Base-by-base conservation (phyloP, 768 basidiomycete species). In the Russula brevipes region DNA sequence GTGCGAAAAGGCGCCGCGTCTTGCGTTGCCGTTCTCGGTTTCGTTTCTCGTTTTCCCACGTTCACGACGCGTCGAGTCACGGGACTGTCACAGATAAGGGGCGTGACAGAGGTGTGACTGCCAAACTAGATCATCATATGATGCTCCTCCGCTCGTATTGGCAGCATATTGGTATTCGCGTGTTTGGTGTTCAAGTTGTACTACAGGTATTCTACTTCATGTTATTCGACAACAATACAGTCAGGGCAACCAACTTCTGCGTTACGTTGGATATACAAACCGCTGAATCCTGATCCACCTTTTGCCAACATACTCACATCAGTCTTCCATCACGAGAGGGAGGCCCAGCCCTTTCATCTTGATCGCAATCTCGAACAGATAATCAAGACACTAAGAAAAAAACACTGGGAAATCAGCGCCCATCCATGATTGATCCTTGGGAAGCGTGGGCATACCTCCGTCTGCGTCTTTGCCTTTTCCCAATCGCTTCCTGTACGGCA, bases 381-480 rank as follows among this genome's bases (percentile, higher is more conserved):
- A 95, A 72, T 95, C 93, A 36, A 94, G 81, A 72, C 93, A 95
- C 86, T 90, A 9, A 44, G 8, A n/a, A 42, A 7, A 19, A 7
- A 19, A 1, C 24, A 2, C 50, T 7, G 24, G 10, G 35, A 3
- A 30, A 31, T 35, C 33, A 63, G 6, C 11, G 8, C 19, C 11
- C 19, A 9, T 16, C 33, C 33, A 35, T 2, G 11, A 1, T 10
- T 10, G 10, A 14, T 46, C 10, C 14, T 1, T 2, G 19, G 10
- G 41, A 31, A 41, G 24, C 11, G 33, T 59, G 46, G 17, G 17
- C 42, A 56, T 46, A 85, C 88, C 80, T 94, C 91, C 0, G 89
- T 85, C 70, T 94, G 91, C 0, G 90, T 90, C 75, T 94, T 94
- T 9, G 91, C 91, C 71, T 89, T 91, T 74, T 91, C 84, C 91